phyloP scores from a whole-genome alignment of 768 basidiomycete species.

The Collybia mongolica region DNA sequence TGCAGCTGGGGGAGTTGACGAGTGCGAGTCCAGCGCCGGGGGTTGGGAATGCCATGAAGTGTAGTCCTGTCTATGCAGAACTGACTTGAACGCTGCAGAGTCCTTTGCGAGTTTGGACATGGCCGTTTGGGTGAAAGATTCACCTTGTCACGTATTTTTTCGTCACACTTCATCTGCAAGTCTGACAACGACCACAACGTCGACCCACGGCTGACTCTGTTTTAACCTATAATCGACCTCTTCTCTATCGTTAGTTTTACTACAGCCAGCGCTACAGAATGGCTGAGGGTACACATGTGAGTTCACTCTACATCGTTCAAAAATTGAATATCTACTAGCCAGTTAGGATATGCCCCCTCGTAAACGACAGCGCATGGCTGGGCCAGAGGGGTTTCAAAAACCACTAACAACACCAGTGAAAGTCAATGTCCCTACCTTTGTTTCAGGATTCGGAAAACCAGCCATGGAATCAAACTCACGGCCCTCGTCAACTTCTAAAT shows the following conservation, averaged over 20 bases:
- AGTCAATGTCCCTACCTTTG: constrained; percentile 11
- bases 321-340: background rate
- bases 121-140: constrained; percentile 13
- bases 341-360: constrained; percentile 11
- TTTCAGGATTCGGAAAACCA: constrained; percentile 11
- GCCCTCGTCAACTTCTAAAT: constrained; percentile 4
- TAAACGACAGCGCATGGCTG: constrained; percentile 16
- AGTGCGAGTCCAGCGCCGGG: constrained; percentile 26
- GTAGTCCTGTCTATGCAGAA: constrained; percentile 64
- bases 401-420: constrained; percentile 8
- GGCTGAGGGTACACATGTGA: too few relatives aligned
- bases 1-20: constrained; percentile 21
- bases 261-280: too few relatives aligned
- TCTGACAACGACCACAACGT: constrained; percentile 3
- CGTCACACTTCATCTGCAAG: constrained; percentile 14
- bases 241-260: background rate
- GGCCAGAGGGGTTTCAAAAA: constrained; percentile 16
- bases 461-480: constrained; percentile 1
- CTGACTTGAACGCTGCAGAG: constrained; percentile 65
- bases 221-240: too few relatives aligned
- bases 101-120: constrained; percentile 76
- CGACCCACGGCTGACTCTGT: constrained; percentile 2
- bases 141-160: constrained; percentile 6
- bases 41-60: constrained; percentile 77
- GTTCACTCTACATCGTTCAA: too few relatives aligned